Percentiles rank a stretch among this genome's conserved stretches.
These are phyloP conservation scores for Calocybe gangraenosa DNA, from an alignment of 768 basidiomycete genomes.

Conservation along the genomic window DNA sequence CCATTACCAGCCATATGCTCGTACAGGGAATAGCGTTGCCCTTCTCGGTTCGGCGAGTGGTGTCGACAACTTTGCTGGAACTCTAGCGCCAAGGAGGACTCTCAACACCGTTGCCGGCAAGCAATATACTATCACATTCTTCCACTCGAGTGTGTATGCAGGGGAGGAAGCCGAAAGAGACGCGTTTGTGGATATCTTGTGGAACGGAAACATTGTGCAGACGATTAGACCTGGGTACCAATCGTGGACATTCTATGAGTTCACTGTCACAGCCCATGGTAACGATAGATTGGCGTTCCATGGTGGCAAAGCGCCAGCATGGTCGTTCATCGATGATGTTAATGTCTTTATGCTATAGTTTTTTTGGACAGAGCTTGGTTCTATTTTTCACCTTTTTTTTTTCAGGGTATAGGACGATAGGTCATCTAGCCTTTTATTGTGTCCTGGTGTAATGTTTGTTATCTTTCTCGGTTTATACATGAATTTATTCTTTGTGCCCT, in stretches of 20 bases:
- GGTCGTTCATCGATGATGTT: slow-evolving; percentile 46
- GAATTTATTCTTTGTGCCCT: too few species aligned
- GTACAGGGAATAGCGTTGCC: slow-evolving; percentile 33
- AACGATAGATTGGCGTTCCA: slow-evolving; percentile 21
- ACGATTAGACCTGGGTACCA: slow-evolving; percentile 33
- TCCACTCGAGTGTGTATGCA: slow-evolving; percentile 36
- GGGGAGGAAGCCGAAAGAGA: slow-evolving; percentile 25
- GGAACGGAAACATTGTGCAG: slow-evolving; percentile 35
- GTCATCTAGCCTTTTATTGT: too few species aligned
- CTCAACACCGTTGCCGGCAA: slow-evolving; percentile 32
- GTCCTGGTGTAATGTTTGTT: too few species aligned
- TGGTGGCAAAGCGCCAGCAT: slow-evolving; percentile 43
- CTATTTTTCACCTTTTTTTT: too few species aligned
- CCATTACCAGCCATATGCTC: slow-evolving; percentile 36
- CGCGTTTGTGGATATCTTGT: slow-evolving; percentile 36
- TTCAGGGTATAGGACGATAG: too few species aligned
- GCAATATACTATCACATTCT: slow-evolving; percentile 38
- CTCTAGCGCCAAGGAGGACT: slow-evolving; percentile 27
- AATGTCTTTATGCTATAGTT: slow-evolving; percentile 17
- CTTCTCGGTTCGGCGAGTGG: slow-evolving; percentile 41
- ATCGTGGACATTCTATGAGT: slow-evolving; percentile 33
- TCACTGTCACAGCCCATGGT: slow-evolving; percentile 26
- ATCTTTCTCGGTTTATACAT: too few species aligned
- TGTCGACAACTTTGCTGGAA: slow-evolving; percentile 32
- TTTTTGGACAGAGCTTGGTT: too few species aligned